These are phyloP conservation scores for Schizosaccharomyces osmophilus DNA, from an alignment of 805 yeast genomes.

Conservation along the genomic window DNA sequence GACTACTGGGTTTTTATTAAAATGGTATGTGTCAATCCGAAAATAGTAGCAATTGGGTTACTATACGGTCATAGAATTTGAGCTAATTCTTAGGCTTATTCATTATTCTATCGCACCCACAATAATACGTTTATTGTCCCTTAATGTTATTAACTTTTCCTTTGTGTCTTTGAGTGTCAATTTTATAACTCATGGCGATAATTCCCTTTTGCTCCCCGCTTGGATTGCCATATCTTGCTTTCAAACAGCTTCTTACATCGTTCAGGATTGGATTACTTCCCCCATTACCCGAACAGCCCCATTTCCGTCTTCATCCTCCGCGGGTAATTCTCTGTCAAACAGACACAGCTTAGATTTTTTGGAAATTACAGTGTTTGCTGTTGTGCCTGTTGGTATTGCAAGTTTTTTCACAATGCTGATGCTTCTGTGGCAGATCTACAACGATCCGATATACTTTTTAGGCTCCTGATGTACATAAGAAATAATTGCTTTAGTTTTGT, in stretches of 20 bases:
- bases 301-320: background rate
- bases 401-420: conserved; percentile 69
- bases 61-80: background rate
- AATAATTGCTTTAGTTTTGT: no score
- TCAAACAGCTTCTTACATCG: background rate
- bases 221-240: conserved; percentile 5
- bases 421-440: background rate
- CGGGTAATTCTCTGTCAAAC: background rate
- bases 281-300: background rate
- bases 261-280: conserved; percentile 2
- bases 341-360: conserved; percentile 30
- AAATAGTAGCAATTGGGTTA: background rate
- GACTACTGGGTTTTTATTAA: background rate
- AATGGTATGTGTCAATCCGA: background rate
- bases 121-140: background rate
- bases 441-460: background rate
- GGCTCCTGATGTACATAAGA: background rate
- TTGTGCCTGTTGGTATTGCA: conserved; percentile 91
- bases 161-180: background rate
- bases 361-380: conserved; percentile 70
- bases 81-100: background rate
- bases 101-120: background rate
- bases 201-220: background rate
- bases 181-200: background rate
- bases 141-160: background rate